Evolutionary conservation across 805 yeast species (phyloP), one percentile per base, ranked within the genome.

Genomic region (Brettanomyces bruxellensis): DNA sequence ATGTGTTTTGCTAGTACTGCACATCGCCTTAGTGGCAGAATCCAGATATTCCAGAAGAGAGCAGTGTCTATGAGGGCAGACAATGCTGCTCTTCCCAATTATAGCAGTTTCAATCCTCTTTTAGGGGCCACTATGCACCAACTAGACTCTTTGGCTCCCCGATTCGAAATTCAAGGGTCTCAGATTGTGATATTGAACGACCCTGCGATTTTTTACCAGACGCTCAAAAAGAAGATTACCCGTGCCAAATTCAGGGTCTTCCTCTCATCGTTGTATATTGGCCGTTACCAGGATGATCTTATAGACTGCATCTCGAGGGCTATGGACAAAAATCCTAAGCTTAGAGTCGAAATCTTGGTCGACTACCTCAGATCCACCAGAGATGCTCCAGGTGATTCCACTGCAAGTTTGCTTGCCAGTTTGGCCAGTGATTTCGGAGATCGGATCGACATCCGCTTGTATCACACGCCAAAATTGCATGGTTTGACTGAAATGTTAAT

Each of bases 341-440:
- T 93, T 49, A 73, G 76, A 53, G 85, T 93, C 1, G 76, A 75
- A 48, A 79, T 93, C 25, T 69, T 93, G 45, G 74, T 90, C 5
- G 99, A 93, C 64, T 95, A 90, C 11, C 71, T 93, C 41, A 67
- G 99, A 54, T 96, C 96, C 0, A 91, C 98, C 0, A 75, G 99
- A 53, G 99, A 93, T 57, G 81, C 89, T 1, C 98, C 99, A 0
- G 66, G 75, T 5, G 67, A 72, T 43, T 83, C 89, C 41, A 79
- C 95, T 13, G 96, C 96, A 0, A 73, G 85, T 35, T 67, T 90
- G 32, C 67, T 93, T 42, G 77, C 86, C 1, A 72, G 77, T 2
- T 68, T 93, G 41, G 83, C 79, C 22, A 73, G 76, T 39, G 76
- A 78, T 49, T 80, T 75, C 58, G 87, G 86, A 8, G 70, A 72